Percentiles rank a stretch among this genome's conserved stretches.
Evolutionary conservation across 768 basidiomycete genomes (phyloP).

Genomic region (Xerocomellus chrysenteron): DNA sequence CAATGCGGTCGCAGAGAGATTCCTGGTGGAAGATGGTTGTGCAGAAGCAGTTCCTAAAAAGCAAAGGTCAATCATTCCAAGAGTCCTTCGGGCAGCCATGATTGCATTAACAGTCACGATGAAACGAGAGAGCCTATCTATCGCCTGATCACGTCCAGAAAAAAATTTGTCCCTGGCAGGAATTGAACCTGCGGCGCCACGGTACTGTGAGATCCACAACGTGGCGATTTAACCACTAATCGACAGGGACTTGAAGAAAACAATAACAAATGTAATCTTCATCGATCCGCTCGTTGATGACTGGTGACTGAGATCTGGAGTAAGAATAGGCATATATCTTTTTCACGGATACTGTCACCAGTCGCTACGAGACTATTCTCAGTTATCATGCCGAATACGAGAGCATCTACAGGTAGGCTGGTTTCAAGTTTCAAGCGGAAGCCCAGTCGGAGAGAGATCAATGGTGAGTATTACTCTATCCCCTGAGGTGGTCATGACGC

Average conservation of each 20-base stretch:
- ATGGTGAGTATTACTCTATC: neutral
- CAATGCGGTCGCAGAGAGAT: slow-evolving; percentile 72
- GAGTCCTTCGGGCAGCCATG: slow-evolving; percentile 20
- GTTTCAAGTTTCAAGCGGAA: neutral
- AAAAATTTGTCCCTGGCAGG: slow-evolving; percentile 36
- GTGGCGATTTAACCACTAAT: slow-evolving; percentile 45
- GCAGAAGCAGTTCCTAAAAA: slow-evolving; percentile 84
- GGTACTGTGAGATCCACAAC: slow-evolving; percentile 37
- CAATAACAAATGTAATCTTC: no score
- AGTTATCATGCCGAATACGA: slow-evolving; percentile 13
- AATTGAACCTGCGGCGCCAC: slow-evolving; percentile 40
- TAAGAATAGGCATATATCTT: neutral
- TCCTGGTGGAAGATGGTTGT: slow-evolving; percentile 74
- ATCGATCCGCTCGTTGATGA: neutral
- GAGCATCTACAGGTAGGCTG: slow-evolving; percentile 2
- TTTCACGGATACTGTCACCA: neutral
- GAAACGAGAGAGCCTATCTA: no score
- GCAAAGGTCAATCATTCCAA: slow-evolving; percentile 52
- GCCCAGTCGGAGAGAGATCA: neutral
- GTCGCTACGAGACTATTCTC: neutral
- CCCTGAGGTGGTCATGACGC: no score
- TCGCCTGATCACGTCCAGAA: neutral
- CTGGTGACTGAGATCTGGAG: neutral
- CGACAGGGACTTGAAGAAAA: slow-evolving; percentile 34
- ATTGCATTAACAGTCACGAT: neutral